These are phyloP conservation scores for Erodium moschatum DNA, from an alignment of 441 rosid species.

Conservation along the genomic window DNA sequence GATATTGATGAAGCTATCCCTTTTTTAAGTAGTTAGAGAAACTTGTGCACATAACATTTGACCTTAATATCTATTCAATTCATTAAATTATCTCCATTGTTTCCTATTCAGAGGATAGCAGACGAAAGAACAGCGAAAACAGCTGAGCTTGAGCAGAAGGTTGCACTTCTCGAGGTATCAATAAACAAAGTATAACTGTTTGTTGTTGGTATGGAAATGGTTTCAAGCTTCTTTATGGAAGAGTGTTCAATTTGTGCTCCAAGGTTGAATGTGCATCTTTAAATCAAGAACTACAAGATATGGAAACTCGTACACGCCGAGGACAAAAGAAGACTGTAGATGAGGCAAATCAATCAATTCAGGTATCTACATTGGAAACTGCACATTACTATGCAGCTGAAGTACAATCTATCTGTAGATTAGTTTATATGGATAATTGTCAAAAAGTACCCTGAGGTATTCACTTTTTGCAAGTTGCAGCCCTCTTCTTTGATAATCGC, in stretches of 20 bases:
- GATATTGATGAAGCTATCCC: neutral
- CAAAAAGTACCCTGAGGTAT: too few relatives aligned
- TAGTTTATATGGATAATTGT: too few relatives aligned
- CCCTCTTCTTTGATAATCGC: too few relatives aligned
- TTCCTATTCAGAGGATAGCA: conserved; percentile 56
- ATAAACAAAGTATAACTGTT: neutral
- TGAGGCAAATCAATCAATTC: conserved; percentile 84
- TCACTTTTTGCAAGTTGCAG: too few relatives aligned
- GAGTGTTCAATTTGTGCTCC: neutral
- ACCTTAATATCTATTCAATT: neutral
- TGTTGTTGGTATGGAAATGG: neutral
- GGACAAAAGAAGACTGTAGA: conserved; percentile 87
- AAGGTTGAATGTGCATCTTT: conserved; percentile 23
- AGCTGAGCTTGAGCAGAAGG: conserved; percentile 81
- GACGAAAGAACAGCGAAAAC: conserved; percentile 86
- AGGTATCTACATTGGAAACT: conserved; percentile 39
- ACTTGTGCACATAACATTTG: neutral
- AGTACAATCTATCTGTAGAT: neutral
- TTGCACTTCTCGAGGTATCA: conserved; percentile 82
- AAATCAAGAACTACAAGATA: conserved; percentile 46
- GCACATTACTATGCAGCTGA: neutral
- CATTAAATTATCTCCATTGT: conserved; percentile 18
- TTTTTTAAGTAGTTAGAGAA: neutral
- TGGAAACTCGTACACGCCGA: conserved; percentile 76
- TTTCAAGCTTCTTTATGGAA: too few relatives aligned